Base-by-base conservation (phyloP, 176 grass and related monocot genomes). In the Tillandsia fasciculata region DNA sequence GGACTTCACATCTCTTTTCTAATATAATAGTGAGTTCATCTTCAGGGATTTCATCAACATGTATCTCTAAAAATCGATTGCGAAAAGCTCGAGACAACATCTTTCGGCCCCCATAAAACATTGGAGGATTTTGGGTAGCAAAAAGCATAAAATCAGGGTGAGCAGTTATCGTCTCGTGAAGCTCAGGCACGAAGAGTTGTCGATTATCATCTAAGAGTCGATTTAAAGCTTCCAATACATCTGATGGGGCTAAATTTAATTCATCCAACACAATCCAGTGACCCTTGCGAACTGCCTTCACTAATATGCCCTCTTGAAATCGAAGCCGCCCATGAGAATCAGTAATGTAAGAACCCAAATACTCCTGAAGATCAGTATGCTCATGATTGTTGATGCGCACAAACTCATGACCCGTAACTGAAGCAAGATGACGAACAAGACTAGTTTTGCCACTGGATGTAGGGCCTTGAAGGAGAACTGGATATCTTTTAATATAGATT, bases 121-220 rank as follows among this genome's bases (percentile, higher is more conserved):
- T 74, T 49, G 92, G 92, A 50, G 92, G 92, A 82, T 96, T 96
- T 83, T 96, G 88, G 49, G 88, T 91, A 17, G 92, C 92, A 65
- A 96, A 96, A 54, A 96, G 86, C 92, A 96, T 96, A 65, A 96
- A 96, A 75, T 91, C 72, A 79, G 92, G 92, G 82, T 96, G 88
- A 50, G 92, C 92, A 61, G 49, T 12, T 83, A 96, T 68, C 13
- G 86, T 87, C 74, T 91, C 86, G 65, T 96, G 92, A 77, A 91
- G 78, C 71, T 96, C 92, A 72, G 92, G 92, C 53, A 96, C 69
- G 74, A 96, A 96, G 66, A 96, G 73, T 73, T 96, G 86, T 79
- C 92, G 86, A 69, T 96, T 96, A 70, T 96, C 92, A 87, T 96
- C 92, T 81, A 96, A 87, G 50, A 96, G 70, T 14, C 92, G 53